A percentile compares a stretch with the other conserved stretches of the same genome.
phyloP scores from a whole-genome alignment of 306 rosid genomes.

The Cucurbita argyrosperma region DNA sequence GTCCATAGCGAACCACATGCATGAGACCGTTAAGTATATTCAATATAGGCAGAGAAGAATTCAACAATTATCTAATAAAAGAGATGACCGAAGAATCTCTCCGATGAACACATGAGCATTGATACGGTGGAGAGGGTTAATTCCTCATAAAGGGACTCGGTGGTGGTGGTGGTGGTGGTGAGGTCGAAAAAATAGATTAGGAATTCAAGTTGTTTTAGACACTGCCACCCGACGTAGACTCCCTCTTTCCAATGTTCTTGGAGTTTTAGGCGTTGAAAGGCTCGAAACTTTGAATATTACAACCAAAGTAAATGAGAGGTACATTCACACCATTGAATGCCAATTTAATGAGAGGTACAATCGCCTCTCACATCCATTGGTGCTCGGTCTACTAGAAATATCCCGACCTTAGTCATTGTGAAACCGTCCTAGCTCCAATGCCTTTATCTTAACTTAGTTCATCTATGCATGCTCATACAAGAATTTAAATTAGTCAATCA shows the following conservation, averaged over 20 bases:
- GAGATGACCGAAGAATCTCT: slow-evolving; percentile 14
- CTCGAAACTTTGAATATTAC: slow-evolving; percentile 14
- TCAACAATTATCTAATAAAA: slow-evolving; percentile 13
- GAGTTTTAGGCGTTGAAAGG: slow-evolving; percentile 16
- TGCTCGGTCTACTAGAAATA: too few relatives aligned
- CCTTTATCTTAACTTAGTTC: too few relatives aligned
- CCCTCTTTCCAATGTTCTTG: slow-evolving; percentile 20
- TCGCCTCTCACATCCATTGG: too few relatives aligned
- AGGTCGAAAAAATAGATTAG: background rate
- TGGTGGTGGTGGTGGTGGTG: background rate
- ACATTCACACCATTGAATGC: slow-evolving; percentile 19
- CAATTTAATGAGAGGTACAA: slow-evolving; percentile 8
- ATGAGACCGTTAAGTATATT: slow-evolving; percentile 21
- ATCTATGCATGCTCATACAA: too few relatives aligned
- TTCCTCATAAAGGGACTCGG: background rate
- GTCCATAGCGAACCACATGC: slow-evolving; percentile 30
- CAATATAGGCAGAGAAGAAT: slow-evolving; percentile 13
- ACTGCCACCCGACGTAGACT: slow-evolving; percentile 14
- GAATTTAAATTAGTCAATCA: too few relatives aligned
- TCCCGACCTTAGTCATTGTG: too few relatives aligned
- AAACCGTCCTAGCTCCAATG: too few relatives aligned
- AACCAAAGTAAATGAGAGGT: slow-evolving; percentile 15
- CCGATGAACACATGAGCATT: background rate
- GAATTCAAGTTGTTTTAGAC: slow-evolving; percentile 20
- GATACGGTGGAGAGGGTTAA: background rate